Base-by-base conservation (phyloP, 495 filamentous ascomycete genomes). In the Clavariopsis aquatica region DNA sequence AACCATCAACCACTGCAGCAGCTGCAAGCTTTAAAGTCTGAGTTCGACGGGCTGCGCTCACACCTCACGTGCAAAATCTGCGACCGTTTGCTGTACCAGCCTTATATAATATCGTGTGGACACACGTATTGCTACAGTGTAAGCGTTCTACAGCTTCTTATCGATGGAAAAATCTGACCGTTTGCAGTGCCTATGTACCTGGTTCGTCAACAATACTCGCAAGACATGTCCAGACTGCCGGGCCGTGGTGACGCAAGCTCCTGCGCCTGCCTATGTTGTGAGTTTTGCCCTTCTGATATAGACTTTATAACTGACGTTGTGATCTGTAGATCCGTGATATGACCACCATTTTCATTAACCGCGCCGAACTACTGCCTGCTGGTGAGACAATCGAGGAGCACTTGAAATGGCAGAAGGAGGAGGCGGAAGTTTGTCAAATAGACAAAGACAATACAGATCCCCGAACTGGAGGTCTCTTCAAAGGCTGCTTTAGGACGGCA, bases 111-210 rank as follows among this genome's bases (percentile, higher is more conserved):
- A 43, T 81, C 83, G 43, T 91, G 88, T 67, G 88, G 88, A 0
- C 88, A 91, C 74, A 89, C 88, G 4, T 91, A 89, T 69, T 91
- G 88, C 72, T 91, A 91, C 68, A 84, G 81, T 46, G 85, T 87
- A 60, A 69, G 81, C 72, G 43, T 57, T 17, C 3, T 15, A 22
- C n/a, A 5, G 8, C 0, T 8, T 19, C 7, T 34, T 22, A 0
- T n/a, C 9, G 19, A 15, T 19, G n/a, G 31, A 34, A 17, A 19
- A 58, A 47, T 49, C 73, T 75, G 59, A 69, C 56, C 1, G 9
- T n/a, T 24, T 66, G 28, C 53, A 88, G 85, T 91, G 88, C 71
- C 75, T 90, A 24, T 76, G 82, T 31, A 82, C 82, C 64, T 91
- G 88, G 88, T 85, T 91, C 66, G 76, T 76, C 9, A 80, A 77